These are phyloP conservation scores for Capillidium heterosporum DNA, from an alignment of 371 early-diverging fungal species.

Conservation along the genomic window DNA sequence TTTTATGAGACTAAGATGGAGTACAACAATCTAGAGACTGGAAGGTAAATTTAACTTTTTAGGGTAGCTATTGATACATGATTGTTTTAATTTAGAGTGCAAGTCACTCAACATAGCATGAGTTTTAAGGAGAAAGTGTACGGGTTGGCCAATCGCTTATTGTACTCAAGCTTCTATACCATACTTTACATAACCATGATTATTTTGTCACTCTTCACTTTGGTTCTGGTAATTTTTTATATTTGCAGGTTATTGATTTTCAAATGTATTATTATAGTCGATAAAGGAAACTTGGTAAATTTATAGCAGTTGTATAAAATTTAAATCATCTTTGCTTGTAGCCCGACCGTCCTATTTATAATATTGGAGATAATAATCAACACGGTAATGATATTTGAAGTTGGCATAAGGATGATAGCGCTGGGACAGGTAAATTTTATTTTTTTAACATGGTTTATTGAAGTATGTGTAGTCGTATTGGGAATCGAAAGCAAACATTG, in stretches of 20 bases:
- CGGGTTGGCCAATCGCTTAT: not conserved
- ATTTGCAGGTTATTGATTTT: not conserved
- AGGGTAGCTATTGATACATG: not conserved
- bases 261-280: not conserved
- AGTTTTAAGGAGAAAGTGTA: not conserved
- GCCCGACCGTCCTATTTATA: not conserved
- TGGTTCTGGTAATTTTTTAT: not conserved
- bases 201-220: not conserved
- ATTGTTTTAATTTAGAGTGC: not conserved
- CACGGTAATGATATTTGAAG: slow-evolving; percentile 4
- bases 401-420: not conserved
- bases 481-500: slow-evolving; percentile 1
- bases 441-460: not conserved
- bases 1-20: not conserved
- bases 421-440: not conserved
- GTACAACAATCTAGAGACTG: not conserved
- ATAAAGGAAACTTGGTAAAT: not conserved
- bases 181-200: not conserved
- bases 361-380: slow-evolving; percentile 3
- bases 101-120: slow-evolving; percentile 4
- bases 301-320: not conserved
- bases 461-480: not conserved
- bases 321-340: not conserved
- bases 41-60: not conserved
- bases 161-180: slow-evolving; percentile 1